Conservation (phyloP, 1,284 basidiomycete genomes). For the Ustilago lituana region DNA sequence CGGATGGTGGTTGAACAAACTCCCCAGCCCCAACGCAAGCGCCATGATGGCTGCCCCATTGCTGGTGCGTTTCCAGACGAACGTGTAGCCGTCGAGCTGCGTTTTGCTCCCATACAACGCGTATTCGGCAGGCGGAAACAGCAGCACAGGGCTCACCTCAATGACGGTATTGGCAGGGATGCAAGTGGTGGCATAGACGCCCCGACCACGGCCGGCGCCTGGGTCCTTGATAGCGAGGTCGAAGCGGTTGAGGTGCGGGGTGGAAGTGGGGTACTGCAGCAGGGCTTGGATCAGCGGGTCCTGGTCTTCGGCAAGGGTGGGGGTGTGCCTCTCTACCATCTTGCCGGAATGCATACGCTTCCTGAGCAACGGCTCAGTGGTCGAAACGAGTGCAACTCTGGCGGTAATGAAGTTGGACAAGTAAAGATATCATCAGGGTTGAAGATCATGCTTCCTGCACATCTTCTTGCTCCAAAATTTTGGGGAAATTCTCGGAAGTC, state of each 20-base stretch:
- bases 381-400: too few relatives aligned
- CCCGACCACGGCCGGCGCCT: conserved; percentile 27
- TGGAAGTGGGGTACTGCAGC: conserved; percentile 32
- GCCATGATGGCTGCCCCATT: conserved; percentile 72
- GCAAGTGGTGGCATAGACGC: conserved; percentile 45
- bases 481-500: conserved; percentile 16
- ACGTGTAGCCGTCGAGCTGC: conserved; percentile 83
- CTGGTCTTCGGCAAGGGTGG: conserved; percentile 11
- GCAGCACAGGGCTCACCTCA: conserved; percentile 86
- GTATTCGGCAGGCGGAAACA: conserved; percentile 75
- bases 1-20: conserved; percentile 81
- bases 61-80: conserved; percentile 75
- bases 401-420: too few relatives aligned
- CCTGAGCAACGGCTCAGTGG: too few relatives aligned
- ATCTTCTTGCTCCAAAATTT: conserved; percentile 13
- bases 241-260: conserved; percentile 54
- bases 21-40: conserved; percentile 84
- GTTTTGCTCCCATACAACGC: conserved; percentile 70
- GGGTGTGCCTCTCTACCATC: conserved; percentile 44
- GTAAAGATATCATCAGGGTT: too few relatives aligned
- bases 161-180: conserved; percentile 73
- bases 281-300: conserved; percentile 13
- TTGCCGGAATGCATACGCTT: too few relatives aligned
- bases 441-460: neutral
- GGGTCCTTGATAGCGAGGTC: conserved; percentile 40